A percentile compares a stretch with the other conserved stretches of the same genome.
Evolutionary conservation across 2,329 filamentous ascomycete species (phyloP).

Genomic region (Beauveria sp.): DNA sequence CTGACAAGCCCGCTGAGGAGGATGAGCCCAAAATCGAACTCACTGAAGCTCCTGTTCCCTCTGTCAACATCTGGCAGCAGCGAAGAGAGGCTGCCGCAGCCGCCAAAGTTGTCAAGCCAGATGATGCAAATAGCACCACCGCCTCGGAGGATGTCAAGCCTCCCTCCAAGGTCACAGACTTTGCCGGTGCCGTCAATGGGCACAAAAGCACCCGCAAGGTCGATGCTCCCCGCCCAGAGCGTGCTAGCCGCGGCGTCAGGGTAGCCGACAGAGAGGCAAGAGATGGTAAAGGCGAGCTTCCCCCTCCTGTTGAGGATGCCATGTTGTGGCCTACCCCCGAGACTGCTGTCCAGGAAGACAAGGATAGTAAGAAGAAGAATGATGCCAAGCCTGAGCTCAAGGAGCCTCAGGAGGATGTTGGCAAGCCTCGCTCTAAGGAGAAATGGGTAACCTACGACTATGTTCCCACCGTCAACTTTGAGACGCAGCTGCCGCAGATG

Average conservation of each 20-base stretch:
- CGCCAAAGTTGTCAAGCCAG: constrained; percentile 27
- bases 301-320: constrained; percentile 67
- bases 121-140: constrained; percentile 22
- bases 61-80: constrained; percentile 83
- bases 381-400: constrained; percentile 46
- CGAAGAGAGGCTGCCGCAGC: constrained; percentile 51
- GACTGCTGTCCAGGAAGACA: constrained; percentile 60
- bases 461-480: constrained; percentile 77
- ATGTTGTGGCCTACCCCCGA: constrained; percentile 88
- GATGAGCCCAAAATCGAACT: constrained; percentile 57
- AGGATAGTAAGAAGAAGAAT: constrained; percentile 63
- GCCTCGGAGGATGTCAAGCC: constrained; percentile 38
- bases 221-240: constrained; percentile 23
- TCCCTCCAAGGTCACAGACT: constrained; percentile 18
- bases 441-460: constrained; percentile 82
- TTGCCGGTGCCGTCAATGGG: constrained; percentile 24
- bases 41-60: constrained; percentile 72
- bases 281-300: constrained; percentile 25
- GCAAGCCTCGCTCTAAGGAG: constrained; percentile 58
- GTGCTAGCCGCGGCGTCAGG: constrained; percentile 40
- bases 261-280: constrained; percentile 34
- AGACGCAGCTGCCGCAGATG: constrained; percentile 63
- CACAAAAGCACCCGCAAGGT: constrained; percentile 36
- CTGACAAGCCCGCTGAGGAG: constrained; percentile 47
- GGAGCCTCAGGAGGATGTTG: constrained; percentile 39